Evolutionary conservation across 306 rosid species (phyloP).

Genomic region (Medicago truncatula): MtrunA17r5.0-ANR NC_053049.1:11185501-11186000

Average conservation of each 20-base stretch:
- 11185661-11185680: constrained; percentile 92
- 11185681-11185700: constrained; percentile 89
- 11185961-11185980: too few species aligned
- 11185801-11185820: constrained; percentile 55
- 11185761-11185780: constrained; percentile 81
- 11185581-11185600: constrained; percentile 84
- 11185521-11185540: constrained; percentile 81
- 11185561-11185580: background rate
- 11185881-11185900: constrained; percentile 43
- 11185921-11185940: constrained; percentile 19
- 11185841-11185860: constrained; percentile 1
- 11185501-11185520: constrained; percentile 66
- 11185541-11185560: constrained; percentile 55
- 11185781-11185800: constrained; percentile 53
- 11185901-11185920: background rate
- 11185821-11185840: background rate
- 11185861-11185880: constrained; percentile 39
- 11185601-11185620: constrained; percentile 74
- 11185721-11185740: constrained; percentile 73
- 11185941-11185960: too few species aligned
- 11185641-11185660: constrained; percentile 91
- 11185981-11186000: too few species aligned
- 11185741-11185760: constrained; percentile 74
- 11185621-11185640: constrained; percentile 80
- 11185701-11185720: constrained; percentile 88